These are phyloP conservation scores for Crithidia fasciculata DNA, from an alignment of 208 protist genomes.

Conservation along the genomic window DNA sequence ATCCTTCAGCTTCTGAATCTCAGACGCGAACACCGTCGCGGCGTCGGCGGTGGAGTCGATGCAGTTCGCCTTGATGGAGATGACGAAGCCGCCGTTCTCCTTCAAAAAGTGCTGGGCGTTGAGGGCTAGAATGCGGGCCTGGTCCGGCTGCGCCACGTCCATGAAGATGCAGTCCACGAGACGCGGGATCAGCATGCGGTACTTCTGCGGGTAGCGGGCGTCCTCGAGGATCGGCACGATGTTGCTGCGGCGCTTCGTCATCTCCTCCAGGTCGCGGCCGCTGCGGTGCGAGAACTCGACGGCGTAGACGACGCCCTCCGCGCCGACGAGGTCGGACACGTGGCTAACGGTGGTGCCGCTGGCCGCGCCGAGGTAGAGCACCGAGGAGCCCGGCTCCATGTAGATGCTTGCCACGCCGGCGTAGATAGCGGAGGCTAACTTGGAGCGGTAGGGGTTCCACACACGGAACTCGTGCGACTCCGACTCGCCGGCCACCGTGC, in stretches of 20 bases:
- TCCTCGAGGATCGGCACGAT: constrained; percentile 99
- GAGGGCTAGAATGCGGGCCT: constrained; percentile 99
- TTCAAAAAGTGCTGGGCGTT: constrained; percentile 99
- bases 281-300: constrained; percentile 99
- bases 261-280: constrained; percentile 99
- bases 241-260: constrained; percentile 99
- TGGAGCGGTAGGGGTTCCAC: constrained; percentile 99
- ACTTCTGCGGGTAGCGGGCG: constrained; percentile 99
- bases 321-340: constrained; percentile 99
- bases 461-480: constrained; percentile 99
- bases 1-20: constrained; percentile 96
- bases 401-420: constrained; percentile 98
- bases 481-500: constrained; percentile 67
- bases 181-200: constrained; percentile 98
- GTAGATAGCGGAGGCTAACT: constrained; percentile 98
- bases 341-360: constrained; percentile 99
- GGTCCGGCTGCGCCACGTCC: constrained; percentile 99
- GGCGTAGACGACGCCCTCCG: constrained; percentile 99
- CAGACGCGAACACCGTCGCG: constrained; percentile 97
- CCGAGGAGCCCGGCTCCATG: constrained; percentile 98
- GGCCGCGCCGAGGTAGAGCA: constrained; percentile 99
- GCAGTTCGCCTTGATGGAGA: constrained; percentile 99
- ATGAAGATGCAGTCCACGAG: constrained; percentile 99
- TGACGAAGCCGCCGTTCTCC: constrained; percentile 98
- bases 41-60: constrained; percentile 99